Conservation (phyloP, 805 yeast genomes). For the Priceomyces fermenticarens region DNA sequence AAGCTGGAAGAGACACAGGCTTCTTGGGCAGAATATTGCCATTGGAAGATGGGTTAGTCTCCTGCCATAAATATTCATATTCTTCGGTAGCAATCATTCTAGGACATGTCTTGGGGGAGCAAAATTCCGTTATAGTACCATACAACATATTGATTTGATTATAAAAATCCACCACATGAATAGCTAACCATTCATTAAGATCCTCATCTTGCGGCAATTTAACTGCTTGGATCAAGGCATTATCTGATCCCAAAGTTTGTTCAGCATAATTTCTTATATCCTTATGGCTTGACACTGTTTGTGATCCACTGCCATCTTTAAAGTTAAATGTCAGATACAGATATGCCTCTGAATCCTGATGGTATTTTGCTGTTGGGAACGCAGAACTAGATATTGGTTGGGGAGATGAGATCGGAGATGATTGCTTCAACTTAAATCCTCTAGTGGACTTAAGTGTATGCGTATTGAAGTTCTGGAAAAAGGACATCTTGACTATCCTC, state of each 20-base stretch:
- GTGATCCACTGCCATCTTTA: slow-evolving; percentile 15
- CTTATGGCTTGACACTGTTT: slow-evolving; percentile 51
- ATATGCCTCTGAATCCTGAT: slow-evolving; percentile 9
- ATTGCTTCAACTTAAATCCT: slow-evolving; percentile 40
- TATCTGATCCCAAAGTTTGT: slow-evolving; percentile 90
- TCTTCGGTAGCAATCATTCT: slow-evolving; percentile 97
- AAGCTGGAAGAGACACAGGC: slow-evolving; percentile 89
- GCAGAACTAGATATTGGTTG: slow-evolving; percentile 33
- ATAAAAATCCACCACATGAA: slow-evolving; percentile 95
- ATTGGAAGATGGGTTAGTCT: slow-evolving; percentile 42
- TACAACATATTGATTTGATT: slow-evolving; percentile 95
- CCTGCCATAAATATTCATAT: slow-evolving; percentile 97
- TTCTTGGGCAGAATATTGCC: slow-evolving; percentile 42
- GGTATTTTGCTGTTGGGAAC: slow-evolving; percentile 24
- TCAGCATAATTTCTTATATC: slow-evolving; percentile 89
- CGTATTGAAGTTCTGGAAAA: slow-evolving; percentile 43
- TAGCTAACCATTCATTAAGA: slow-evolving; percentile 91
- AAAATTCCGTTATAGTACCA: slow-evolving; percentile 93
- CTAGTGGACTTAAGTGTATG: slow-evolving; percentile 41
- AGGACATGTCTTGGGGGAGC: slow-evolving; percentile 94
- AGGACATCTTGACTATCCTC: slow-evolving; percentile 23
- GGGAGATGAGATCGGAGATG: slow-evolving; percentile 39
- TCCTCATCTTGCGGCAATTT: slow-evolving; percentile 92
- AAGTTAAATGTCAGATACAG: slow-evolving; percentile 33
- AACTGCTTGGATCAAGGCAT: slow-evolving; percentile 89